Base-by-base conservation (phyloP, 2,329 filamentous ascomycete genomes). In the Colletotrichum sp. region DNA sequence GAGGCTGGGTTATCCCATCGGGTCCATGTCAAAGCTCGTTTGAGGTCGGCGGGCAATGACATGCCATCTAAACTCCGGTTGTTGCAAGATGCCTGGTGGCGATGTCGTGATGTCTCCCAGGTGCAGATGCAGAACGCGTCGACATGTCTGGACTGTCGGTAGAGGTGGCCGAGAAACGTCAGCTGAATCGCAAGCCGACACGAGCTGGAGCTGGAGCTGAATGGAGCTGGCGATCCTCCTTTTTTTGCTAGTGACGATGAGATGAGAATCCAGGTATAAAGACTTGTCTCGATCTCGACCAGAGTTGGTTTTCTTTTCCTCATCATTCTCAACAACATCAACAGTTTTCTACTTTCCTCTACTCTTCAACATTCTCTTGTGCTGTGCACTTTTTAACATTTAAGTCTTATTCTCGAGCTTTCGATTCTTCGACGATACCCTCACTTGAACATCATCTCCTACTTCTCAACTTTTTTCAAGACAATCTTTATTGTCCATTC, bases 11-110 rank as follows among this genome's bases (percentile, higher is more conserved):
- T 29, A 58, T 38, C 51, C 65, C 31, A 18, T 29, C 31, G 6
- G 16, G 33, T 33, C 31, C 65, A 43, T 57, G 65, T 43, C 65
- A 58, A 33, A 58, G 65, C 65, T 67, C 51, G 65, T 57, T 67
- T 67, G 65, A 67, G 65, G 65, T 67, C 33, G 15, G 65, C 27
- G 65, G 65, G 33, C 33, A 51, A 67, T 16, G 51, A 38, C 51
- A 67, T 58, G 65, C 65, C 65, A 67, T 67, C 65, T 67, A 67
- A 67, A 67, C 65, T 67, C 65, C 65, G 33, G 65, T 29, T 67
- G 65, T 67, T 67, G 33, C 65, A 67, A 67, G 54, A 67, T 67
- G 51, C 65, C 27, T 24, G 51, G 21, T 58, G 54, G 3, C 27
- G 51, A 67, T 67, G 65, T 67, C 51, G 65, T 38, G 65, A 67